Evolutionary conservation across 192 early-diverging fungal species (phyloP).

Genomic region (Podila clonocystis): DNA sequence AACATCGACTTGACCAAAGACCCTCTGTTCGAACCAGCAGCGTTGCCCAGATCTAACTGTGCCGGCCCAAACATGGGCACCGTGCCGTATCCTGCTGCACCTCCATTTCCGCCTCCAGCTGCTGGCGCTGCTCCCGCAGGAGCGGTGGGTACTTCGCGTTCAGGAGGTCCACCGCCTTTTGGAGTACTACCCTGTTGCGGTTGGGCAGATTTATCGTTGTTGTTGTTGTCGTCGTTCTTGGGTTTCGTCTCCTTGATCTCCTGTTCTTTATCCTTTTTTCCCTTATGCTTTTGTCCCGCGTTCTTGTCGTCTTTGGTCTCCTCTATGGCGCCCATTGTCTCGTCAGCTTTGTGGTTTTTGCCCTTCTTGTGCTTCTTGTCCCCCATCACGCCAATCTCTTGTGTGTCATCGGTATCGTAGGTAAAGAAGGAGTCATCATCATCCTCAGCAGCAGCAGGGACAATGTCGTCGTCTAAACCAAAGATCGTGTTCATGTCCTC

Average conservation of each 20-base stretch:
- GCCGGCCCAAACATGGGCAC: constrained; percentile 17
- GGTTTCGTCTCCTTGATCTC: background rate
- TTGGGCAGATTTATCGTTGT: background rate
- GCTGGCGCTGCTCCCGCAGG: background rate
- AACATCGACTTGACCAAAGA: background rate
- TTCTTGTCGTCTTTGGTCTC: background rate
- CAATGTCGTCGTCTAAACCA: background rate
- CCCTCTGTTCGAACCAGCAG: background rate
- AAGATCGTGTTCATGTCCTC: background rate
- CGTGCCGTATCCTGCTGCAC: constrained; percentile 3
- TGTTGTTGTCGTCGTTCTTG: background rate
- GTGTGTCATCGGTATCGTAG: too few species aligned
- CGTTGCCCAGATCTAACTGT: constrained; percentile 3
- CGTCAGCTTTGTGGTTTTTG: background rate
- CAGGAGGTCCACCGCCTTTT: too few species aligned
- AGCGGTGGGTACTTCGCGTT: background rate
- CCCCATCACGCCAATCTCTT: background rate
- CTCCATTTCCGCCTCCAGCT: background rate
- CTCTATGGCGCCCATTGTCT: too few species aligned
- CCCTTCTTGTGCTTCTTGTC: background rate
- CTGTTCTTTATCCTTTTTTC: background rate
- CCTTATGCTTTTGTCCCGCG: background rate
- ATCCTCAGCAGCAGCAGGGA: background rate
- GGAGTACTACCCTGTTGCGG: too few species aligned
- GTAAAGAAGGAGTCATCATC: background rate